These are phyloP conservation scores for Aureobasidium sp. DNA, from an alignment of 2,329 filamentous ascomycete genomes.

Conservation along the genomic window DNA sequence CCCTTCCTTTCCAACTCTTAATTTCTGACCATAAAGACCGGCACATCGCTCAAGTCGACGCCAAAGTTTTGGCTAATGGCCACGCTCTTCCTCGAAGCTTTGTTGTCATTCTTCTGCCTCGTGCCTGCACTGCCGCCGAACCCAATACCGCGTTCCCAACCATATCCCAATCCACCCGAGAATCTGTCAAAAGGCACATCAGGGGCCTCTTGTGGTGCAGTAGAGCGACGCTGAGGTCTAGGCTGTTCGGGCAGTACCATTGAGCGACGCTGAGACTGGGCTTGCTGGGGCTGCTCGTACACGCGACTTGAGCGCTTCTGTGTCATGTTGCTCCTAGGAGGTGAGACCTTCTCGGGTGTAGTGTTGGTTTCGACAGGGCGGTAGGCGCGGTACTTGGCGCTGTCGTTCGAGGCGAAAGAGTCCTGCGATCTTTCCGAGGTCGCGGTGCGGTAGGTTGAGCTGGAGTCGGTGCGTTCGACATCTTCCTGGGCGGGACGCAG, in stretches of 20 bases:
- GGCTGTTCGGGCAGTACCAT: too few species aligned
- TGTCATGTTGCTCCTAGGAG: neutral
- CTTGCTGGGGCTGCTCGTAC: neutral
- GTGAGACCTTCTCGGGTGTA: neutral
- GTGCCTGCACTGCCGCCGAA: conserved; percentile 34
- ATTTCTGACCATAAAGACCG: conserved; percentile 29
- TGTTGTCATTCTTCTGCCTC: conserved; percentile 21
- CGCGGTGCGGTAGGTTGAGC: conserved; percentile 23
- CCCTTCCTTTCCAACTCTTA: conserved; percentile 14
- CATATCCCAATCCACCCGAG: conserved; percentile 32
- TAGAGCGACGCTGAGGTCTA: conserved; percentile 1
- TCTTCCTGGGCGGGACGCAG: conserved; percentile 16
- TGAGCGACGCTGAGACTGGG: conserved; percentile 1
- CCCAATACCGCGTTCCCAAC: conserved; percentile 30
- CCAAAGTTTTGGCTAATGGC: conserved; percentile 29
- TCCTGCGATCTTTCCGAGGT: conserved; percentile 18
- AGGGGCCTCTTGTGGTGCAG: conserved; percentile 1
- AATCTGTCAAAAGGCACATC: conserved; percentile 27
- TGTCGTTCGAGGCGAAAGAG: conserved; percentile 9
- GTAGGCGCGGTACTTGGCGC: conserved; percentile 17
- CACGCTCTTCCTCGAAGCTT: conserved; percentile 29
- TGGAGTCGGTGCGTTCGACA: conserved; percentile 23
- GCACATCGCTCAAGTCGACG: conserved; percentile 35
- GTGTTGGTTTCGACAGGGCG: neutral
- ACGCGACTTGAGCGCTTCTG: conserved; percentile 17